A percentile compares a stretch with the other conserved stretches of the same genome.
Evolutionary conservation across 2,329 filamentous ascomycete species (phyloP).

Genomic region (Xylariaceae sp.): DNA sequence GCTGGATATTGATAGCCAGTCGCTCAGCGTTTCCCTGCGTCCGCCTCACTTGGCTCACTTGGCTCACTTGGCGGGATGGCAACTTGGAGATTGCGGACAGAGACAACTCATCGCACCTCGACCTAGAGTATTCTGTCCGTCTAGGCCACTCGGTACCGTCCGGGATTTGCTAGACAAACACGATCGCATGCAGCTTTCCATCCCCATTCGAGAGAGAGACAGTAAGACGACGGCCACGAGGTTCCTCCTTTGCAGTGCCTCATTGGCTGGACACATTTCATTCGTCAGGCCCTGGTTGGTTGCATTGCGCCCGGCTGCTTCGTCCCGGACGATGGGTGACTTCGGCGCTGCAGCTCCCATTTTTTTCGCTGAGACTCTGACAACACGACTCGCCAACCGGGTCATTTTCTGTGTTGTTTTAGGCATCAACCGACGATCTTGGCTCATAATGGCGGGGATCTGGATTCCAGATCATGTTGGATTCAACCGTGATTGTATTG

Average conservation of each 20-base stretch:
- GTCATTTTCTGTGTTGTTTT: conserved; percentile 2
- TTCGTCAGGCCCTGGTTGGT: conserved; percentile 6
- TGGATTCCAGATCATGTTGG: too few species aligned
- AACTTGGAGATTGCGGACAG: conserved; percentile 22
- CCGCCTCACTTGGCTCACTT: not conserved
- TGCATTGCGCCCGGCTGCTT: not conserved
- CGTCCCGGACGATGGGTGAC: conserved; percentile 1
- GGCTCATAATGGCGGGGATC: not conserved
- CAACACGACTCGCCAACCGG: conserved; percentile 5
- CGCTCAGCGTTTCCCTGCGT: conserved; percentile 22
- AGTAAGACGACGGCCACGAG: conserved; percentile 18
- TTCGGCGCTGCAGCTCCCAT: conserved; percentile 1
- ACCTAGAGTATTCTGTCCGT: conserved; percentile 15
- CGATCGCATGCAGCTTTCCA: conserved; percentile 16
- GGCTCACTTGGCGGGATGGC: conserved; percentile 28
- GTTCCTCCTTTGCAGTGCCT: conserved; percentile 18
- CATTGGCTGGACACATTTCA: conserved; percentile 9
- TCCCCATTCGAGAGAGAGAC: conserved; percentile 12
- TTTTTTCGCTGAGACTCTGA: conserved; percentile 2
- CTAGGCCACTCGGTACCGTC: conserved; percentile 14
- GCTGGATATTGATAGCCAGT: conserved; percentile 26
- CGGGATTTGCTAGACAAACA: conserved; percentile 16
- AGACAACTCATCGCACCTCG: conserved; percentile 28
- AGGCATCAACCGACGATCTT: conserved; percentile 10
- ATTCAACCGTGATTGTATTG: too few species aligned